phyloP scores from a whole-genome alignment of 805 yeast species.

The Crinitomyces ghanaensis region DNA sequence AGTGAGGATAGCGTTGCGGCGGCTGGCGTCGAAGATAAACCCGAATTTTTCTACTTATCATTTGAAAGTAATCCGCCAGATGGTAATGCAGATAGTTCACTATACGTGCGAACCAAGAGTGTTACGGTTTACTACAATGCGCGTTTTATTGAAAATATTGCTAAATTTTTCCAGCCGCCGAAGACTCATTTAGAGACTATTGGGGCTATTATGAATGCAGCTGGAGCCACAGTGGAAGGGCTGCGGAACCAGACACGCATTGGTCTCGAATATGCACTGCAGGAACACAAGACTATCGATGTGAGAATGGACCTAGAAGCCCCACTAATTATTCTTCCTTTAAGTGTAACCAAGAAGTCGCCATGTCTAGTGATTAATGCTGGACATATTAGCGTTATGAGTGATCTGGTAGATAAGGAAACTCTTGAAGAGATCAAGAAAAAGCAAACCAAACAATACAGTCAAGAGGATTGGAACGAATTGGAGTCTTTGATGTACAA shows the following conservation, averaged over 20 bases:
- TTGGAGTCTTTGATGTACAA: conserved; percentile 81
- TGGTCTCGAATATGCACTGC: conserved; percentile 86
- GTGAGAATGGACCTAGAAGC: conserved; percentile 85
- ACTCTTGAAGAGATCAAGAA: conserved; percentile 55
- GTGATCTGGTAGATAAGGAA: conserved; percentile 66
- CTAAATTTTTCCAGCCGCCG: conserved; percentile 76
- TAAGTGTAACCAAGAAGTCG: conserved; percentile 63
- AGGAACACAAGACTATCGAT: conserved; percentile 85
- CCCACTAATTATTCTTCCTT: conserved; percentile 78
- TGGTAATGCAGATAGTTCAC: conserved; percentile 66
- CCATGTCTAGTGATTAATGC: conserved; percentile 92
- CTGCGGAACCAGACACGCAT: conserved; percentile 79
- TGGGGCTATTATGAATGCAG: conserved; percentile 85
- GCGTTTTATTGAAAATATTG: conserved; percentile 64
- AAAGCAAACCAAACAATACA: conserved; percentile 43
- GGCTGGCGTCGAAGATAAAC: conserved; percentile 2
- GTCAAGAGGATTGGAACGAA: conserved; percentile 61
- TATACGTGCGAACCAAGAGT: conserved; percentile 65
- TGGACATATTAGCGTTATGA: conserved; percentile 77
- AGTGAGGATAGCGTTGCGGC: conserved; percentile 4
- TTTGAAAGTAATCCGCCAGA: conserved; percentile 85
- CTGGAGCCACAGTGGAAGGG: conserved; percentile 90
- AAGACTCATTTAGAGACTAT: conserved; percentile 75
- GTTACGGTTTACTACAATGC: conserved; percentile 87
- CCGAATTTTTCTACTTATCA: conserved; percentile 68